Evolutionary conservation across 306 rosid genomes (phyloP).

Genomic region (apple (Malus domestica)): DNA sequence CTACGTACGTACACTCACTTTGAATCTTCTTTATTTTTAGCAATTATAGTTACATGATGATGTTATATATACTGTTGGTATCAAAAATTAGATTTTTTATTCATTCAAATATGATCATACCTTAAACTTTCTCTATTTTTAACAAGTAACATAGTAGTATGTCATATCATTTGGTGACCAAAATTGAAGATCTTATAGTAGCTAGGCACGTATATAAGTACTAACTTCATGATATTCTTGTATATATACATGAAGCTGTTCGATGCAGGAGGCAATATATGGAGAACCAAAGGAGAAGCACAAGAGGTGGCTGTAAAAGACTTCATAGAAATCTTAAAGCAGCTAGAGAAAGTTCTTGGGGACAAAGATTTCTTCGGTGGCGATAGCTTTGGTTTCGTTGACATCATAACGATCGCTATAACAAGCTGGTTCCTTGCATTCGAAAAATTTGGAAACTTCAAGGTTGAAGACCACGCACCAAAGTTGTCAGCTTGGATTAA

Average conservation of each 20-base stretch:
- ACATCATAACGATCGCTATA: constrained; percentile 38
- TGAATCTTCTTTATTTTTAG: neutral
- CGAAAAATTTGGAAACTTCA: constrained; percentile 55
- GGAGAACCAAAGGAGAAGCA: constrained; percentile 55
- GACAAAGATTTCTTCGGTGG: constrained; percentile 56
- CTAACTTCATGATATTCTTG: neutral
- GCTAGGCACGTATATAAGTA: neutral
- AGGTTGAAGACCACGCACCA: constrained; percentile 43
- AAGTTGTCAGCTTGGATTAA: constrained; percentile 61
- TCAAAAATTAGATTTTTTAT: neutral
- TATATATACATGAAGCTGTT: constrained; percentile 26
- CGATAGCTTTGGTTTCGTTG: constrained; percentile 48
- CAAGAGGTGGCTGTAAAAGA: constrained; percentile 41
- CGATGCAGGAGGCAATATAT: constrained; percentile 37
- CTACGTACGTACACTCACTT: neutral
- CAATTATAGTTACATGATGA: neutral
- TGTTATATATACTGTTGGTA: neutral
- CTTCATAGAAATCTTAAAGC: constrained; percentile 46
- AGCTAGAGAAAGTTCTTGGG: constrained; percentile 51
- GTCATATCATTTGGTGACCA: neutral
- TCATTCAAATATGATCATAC: neutral
- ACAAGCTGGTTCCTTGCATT: constrained; percentile 57
- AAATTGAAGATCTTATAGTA: neutral
- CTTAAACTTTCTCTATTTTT: too few species aligned
- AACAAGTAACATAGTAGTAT: neutral